Conservation (phyloP, 2,329 filamentous ascomycete genomes). For the Basipetospora chlamydospora region DNA sequence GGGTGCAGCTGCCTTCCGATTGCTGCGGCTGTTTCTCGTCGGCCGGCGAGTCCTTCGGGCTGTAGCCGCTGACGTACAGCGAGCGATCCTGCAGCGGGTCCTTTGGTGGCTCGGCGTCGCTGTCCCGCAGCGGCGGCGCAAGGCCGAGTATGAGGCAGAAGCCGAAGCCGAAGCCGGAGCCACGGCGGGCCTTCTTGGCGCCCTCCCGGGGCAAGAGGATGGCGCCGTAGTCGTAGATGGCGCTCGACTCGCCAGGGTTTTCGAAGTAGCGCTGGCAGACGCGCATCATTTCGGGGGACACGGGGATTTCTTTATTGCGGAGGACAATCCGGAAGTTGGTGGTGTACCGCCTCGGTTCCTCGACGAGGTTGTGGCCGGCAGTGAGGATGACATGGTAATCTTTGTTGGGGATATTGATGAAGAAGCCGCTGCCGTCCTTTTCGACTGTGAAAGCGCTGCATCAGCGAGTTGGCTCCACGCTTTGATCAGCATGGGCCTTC, state of each 20-base stretch:
- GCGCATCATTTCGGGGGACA: background rate
- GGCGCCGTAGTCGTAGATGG: background rate
- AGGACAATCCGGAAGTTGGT: background rate
- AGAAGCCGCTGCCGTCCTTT: background rate
- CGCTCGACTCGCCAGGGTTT: background rate
- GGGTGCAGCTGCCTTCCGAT: background rate
- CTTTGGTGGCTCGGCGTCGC: too few species aligned
- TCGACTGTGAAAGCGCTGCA: too few species aligned
- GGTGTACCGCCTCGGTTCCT: background rate
- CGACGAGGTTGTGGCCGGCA: background rate
- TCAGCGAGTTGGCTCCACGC: too few species aligned
- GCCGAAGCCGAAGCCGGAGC: background rate
- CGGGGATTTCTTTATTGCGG: background rate
- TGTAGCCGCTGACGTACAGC: background rate
- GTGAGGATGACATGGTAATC: background rate
- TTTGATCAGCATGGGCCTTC: too few species aligned
- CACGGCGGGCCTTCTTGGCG: background rate
- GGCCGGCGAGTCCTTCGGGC: too few species aligned
- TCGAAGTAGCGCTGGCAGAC: background rate
- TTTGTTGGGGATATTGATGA: background rate
- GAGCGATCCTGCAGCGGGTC: background rate
- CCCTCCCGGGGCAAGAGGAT: background rate
- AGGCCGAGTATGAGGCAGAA: background rate
- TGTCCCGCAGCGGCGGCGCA: background rate
- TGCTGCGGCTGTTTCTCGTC: background rate